Evolutionary conservation across 805 yeast species (phyloP).

Genomic region (Lipomyces spencermartinsiae): DNA sequence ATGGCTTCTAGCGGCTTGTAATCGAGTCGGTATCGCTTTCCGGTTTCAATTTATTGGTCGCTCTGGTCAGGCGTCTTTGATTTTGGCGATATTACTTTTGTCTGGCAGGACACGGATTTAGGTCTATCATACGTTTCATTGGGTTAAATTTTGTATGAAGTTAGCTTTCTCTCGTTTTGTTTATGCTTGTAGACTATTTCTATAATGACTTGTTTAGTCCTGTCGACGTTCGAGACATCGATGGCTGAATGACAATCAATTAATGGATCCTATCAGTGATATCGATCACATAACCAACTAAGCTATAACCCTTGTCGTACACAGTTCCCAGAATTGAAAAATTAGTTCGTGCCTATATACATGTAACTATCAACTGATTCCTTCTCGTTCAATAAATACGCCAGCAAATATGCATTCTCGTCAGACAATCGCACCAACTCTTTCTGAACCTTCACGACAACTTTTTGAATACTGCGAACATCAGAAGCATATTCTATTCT

Average conservation of each 20-base stretch:
- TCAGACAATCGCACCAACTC: slow-evolving; percentile 32
- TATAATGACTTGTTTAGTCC: not conserved
- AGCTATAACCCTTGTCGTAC: not conserved
- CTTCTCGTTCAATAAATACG: slow-evolving; percentile 28
- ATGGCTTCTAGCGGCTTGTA: not conserved
- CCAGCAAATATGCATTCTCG: slow-evolving; percentile 27
- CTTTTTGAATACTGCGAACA: slow-evolving; percentile 31
- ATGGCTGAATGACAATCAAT: not conserved
- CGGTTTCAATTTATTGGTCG: not conserved
- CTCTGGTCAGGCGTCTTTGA: slow-evolving; percentile 3
- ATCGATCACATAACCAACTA: not conserved
- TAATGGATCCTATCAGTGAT: not conserved
- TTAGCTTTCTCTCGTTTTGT: slow-evolving; percentile 1
- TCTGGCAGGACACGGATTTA: not conserved
- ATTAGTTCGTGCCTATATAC: slow-evolving; percentile 9
- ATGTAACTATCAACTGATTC: slow-evolving; percentile 22
- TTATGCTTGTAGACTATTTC: not conserved
- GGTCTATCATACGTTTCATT: slow-evolving; percentile 1
- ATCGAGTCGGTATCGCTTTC: not conserved
- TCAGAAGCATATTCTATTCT: slow-evolving; percentile 61
- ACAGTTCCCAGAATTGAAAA: not conserved
- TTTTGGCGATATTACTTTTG: not conserved
- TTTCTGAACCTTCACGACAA: slow-evolving; percentile 18
- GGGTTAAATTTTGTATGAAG: slow-evolving; percentile 1
- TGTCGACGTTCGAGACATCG: not conserved